A percentile compares a stretch with the other conserved stretches of the same genome.
These are phyloP conservation scores for Eucalyptus tenuipes DNA, from an alignment of 345 rosid species.

Conservation along the genomic window DNA sequence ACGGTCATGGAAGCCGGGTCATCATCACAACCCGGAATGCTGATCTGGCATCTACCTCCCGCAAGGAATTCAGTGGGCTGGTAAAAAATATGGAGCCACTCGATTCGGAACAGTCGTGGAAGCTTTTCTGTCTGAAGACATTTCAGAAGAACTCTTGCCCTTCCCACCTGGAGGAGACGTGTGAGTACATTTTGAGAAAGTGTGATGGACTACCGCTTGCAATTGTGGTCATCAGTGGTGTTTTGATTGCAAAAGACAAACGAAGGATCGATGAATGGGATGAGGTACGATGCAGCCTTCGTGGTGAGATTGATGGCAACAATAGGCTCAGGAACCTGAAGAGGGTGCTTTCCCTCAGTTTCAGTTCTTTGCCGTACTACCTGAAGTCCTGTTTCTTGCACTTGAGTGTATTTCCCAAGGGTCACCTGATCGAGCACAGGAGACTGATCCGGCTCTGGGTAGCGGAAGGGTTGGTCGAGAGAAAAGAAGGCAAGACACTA, in stretches of 20 bases:
- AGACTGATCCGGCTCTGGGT: constrained; percentile 27
- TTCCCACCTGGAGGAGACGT: constrained; percentile 2
- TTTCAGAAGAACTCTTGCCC: neutral
- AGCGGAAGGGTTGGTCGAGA: constrained; percentile 27
- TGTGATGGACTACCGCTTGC: constrained; percentile 34
- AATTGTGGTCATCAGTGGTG: constrained; percentile 32
- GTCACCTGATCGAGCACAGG: constrained; percentile 1
- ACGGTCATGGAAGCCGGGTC: constrained; percentile 10
- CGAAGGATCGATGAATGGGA: constrained; percentile 19
- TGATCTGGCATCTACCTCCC: constrained; percentile 2
- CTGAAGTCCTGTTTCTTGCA: constrained; percentile 30
- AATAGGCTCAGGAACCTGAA: constrained; percentile 6
- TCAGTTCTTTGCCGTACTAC: constrained; percentile 22
- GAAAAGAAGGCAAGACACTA: constrained; percentile 17
- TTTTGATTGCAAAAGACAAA: constrained; percentile 8
- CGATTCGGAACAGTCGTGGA: constrained; percentile 11
- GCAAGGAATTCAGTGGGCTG: constrained; percentile 3
- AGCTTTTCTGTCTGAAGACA: constrained; percentile 22
- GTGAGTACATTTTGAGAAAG: constrained; percentile 5
- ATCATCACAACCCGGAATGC: constrained; percentile 18
- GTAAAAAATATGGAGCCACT: constrained; percentile 14
- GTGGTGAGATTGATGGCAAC: constrained; percentile 13
- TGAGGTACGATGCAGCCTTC: constrained; percentile 3
- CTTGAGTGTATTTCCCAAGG: constrained; percentile 27
- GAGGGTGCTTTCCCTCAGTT: constrained; percentile 26